phyloP scores from a whole-genome alignment of 2,329 filamentous ascomycete species.

The Fusarium buxicola region DNA sequence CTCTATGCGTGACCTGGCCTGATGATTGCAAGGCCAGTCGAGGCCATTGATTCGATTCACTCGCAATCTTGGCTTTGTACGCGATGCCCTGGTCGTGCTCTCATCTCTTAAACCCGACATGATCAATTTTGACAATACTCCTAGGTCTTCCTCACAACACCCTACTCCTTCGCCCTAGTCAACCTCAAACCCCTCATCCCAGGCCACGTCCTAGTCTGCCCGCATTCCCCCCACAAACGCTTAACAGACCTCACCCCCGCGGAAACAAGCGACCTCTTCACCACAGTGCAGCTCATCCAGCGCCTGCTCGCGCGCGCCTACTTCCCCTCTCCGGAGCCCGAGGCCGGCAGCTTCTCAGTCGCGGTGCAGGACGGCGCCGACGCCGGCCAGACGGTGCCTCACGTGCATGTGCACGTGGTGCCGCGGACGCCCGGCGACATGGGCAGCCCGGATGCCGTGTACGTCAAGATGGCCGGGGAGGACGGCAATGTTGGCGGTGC shows the following conservation, averaged over 20 bases:
- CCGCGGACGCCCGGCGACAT: slow-evolving; percentile 72
- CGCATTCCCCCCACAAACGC: slow-evolving; percentile 74
- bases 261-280: slow-evolving; percentile 86
- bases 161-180: slow-evolving; percentile 85
- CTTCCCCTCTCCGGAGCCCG: slow-evolving; percentile 63
- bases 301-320: slow-evolving; percentile 74
- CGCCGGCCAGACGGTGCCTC: slow-evolving; percentile 92
- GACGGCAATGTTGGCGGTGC: slow-evolving; percentile 84
- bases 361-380: slow-evolving; percentile 93
- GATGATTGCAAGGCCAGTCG: neutral
- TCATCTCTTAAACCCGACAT: neutral
- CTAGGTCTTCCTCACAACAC: slow-evolving; percentile 88
- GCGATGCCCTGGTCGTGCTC: neutral
- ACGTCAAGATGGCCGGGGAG: slow-evolving; percentile 84
- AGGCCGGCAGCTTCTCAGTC: slow-evolving; percentile 85
- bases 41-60: neutral
- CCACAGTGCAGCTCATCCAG: slow-evolving; percentile 85
- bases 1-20: neutral
- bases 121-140: slow-evolving; percentile 6
- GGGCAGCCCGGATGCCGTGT: slow-evolving; percentile 74
- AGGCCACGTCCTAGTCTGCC: slow-evolving; percentile 92
- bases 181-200: slow-evolving; percentile 96
- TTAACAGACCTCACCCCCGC: slow-evolving; percentile 77
- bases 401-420: slow-evolving; percentile 94
- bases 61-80: too few relatives aligned